Conservation (phyloP, 768 basidiomycete genomes). For the Phlegmacium glaucopus region DNA sequence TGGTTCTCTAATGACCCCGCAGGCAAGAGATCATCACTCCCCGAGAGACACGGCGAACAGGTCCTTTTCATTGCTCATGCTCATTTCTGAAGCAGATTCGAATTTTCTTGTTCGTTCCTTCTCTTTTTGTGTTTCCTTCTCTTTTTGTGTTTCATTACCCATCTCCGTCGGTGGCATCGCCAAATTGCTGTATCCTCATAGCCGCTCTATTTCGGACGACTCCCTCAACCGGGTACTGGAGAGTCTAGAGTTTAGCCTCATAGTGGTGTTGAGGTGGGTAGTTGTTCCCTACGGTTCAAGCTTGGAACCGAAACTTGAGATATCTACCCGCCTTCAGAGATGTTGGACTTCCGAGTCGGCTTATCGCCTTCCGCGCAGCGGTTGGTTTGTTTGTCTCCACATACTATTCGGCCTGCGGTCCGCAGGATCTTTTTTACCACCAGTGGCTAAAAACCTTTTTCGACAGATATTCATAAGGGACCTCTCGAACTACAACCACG, state of each 20-base stretch:
- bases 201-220: too few relatives aligned
- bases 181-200: too few relatives aligned
- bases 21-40: too few relatives aligned
- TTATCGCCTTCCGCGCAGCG: neutral
- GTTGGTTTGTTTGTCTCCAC: neutral
- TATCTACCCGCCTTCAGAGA: neutral
- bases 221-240: too few relatives aligned
- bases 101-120: neutral
- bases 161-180: neutral
- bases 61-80: too few relatives aligned
- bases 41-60: too few relatives aligned
- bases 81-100: neutral
- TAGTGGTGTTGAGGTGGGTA: neutral
- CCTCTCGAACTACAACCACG: too few relatives aligned
- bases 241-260: neutral
- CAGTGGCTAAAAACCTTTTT: too few relatives aligned
- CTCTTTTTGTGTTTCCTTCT: too few relatives aligned
- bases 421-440: neutral
- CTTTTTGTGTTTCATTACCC: neutral
- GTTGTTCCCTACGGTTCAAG: too few relatives aligned
- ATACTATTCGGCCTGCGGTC: neutral
- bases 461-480: too few relatives aligned
- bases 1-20: too few relatives aligned
- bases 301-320: neutral
- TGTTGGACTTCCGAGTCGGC: neutral